Percentiles rank a stretch among this genome's conserved stretches.
Evolutionary conservation across 2,329 filamentous ascomycete species (phyloP).

Genomic region (Trichophyton simii): DNA sequence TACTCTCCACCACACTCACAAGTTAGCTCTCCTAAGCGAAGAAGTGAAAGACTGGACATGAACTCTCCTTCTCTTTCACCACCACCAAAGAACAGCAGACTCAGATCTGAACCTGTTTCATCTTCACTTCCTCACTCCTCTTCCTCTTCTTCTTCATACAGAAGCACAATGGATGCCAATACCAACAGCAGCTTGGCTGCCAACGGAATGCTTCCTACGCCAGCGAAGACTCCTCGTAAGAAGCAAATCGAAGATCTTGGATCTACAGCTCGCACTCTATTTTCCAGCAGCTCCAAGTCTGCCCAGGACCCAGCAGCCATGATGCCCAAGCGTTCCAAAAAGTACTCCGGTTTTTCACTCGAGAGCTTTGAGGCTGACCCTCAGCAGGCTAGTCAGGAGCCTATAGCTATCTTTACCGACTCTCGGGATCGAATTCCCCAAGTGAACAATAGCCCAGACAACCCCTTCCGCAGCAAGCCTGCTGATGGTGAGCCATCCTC

Average conservation of each 20-base stretch:
- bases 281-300: slow-evolving; percentile 35
- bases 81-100: slow-evolving; percentile 8
- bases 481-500: slow-evolving; percentile 10
- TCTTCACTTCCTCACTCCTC: slow-evolving; percentile 15
- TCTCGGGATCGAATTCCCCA: slow-evolving; percentile 48
- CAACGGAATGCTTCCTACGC: slow-evolving; percentile 45
- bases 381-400: slow-evolving; percentile 21
- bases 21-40: slow-evolving; percentile 21
- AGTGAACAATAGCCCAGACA: slow-evolving; percentile 39
- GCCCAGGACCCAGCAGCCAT: slow-evolving; percentile 31
- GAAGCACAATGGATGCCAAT: slow-evolving; percentile 10
- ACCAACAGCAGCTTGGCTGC: slow-evolving; percentile 18
- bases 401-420: slow-evolving; percentile 51
- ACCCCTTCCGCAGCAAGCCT: slow-evolving; percentile 42
- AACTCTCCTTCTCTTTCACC: slow-evolving; percentile 4
- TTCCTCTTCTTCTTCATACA: not conserved
- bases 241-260: slow-evolving; percentile 35
- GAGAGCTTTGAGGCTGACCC: slow-evolving; percentile 31
- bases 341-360: slow-evolving; percentile 34
- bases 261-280: slow-evolving; percentile 42
- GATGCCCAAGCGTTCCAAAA: slow-evolving; percentile 35
- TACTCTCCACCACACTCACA: slow-evolving; percentile 22
- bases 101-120: slow-evolving; percentile 12
- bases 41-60: slow-evolving; percentile 8
- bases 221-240: slow-evolving; percentile 50